Evolutionary conservation across 2,329 filamentous ascomycete species (phyloP), one percentile per base, ranked within the genome.

Genomic region (Aspergillus sp.): DNA sequence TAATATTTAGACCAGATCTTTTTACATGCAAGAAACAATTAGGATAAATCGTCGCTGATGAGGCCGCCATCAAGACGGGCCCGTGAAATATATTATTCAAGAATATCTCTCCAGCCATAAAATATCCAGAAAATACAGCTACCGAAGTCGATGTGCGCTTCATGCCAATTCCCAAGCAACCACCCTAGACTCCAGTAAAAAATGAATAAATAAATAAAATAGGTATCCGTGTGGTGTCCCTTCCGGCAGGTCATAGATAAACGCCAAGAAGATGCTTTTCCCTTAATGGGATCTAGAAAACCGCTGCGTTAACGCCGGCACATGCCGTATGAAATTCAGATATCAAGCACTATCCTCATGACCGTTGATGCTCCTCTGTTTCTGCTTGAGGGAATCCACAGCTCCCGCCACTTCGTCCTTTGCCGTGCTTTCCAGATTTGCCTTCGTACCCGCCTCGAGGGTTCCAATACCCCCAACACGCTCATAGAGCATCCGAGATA

Each of bases 401-500:
- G 92, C 92, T 67, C 84, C 87, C 60, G 87, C 85, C 4, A 97
- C 94, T 77, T 96, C 92, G 49, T 87, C 85, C 18, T 82, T 85
- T 14, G 92, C 93, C 69, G 91, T 84, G 66, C 84, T 86, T 77
- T 96, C 90, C 84, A 92, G 92, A 52, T 83, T 84, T 64, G 84
- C 85, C 58, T 87, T 85, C 57, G 86, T 85, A 29, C 86, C 84
- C 22, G 89, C 83, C 68, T 90, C 85, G 31, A 95, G 82, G 24
- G 81, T 76, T 20, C 82, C 77, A 14, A 82, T 81, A 42, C 81
- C 81, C 5, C 82, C 82, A 26, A 86, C 82, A 51, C 80, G 79
- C 32, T 87, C 92, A 76, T 99, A 99, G 59, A 99, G 81, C 78
- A 89, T 90, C 59, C 92, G 89, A 47, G 92, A 97, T 36, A 98